Evolutionary conservation across 2,329 filamentous ascomycete genomes (phyloP).

Genomic region (Aspergillus tubingensis): DNA sequence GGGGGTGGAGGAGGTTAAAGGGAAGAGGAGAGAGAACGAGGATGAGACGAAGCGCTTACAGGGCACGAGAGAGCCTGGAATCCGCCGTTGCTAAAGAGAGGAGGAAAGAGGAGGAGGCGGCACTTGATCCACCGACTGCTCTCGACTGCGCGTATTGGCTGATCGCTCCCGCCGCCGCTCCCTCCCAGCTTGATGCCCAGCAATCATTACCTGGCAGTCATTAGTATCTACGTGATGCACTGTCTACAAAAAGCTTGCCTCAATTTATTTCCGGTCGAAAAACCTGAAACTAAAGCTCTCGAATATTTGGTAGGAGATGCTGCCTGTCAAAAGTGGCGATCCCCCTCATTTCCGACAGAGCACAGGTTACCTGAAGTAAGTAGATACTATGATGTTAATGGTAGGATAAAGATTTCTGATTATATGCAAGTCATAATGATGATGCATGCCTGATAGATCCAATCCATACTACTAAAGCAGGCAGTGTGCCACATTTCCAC

Average conservation of each 20-base stretch:
- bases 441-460: not conserved
- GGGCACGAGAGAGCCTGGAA: slow-evolving; percentile 8
- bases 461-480: not conserved
- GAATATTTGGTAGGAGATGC: not conserved
- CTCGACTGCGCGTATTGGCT: not conserved
- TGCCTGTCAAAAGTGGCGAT: not conserved
- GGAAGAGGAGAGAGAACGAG: slow-evolving; percentile 17
- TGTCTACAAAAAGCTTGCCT: not conserved
- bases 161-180: not conserved
- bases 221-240: not conserved
- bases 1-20: slow-evolving; percentile 11
- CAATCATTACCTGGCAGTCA: too few relatives aligned
- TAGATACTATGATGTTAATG: not conserved
- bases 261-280: not conserved
- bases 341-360: not conserved
- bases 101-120: too few relatives aligned
- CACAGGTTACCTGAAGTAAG: not conserved
- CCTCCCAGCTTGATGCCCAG: too few relatives aligned
- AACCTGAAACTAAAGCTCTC: not conserved
- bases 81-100: not conserved
- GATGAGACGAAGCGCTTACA: slow-evolving; percentile 21
- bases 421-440: not conserved
- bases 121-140: not conserved
- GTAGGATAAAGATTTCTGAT: not conserved
- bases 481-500: not conserved